phyloP scores from a whole-genome alignment of 83 land plant genomes.

The Picea abies region DNA sequence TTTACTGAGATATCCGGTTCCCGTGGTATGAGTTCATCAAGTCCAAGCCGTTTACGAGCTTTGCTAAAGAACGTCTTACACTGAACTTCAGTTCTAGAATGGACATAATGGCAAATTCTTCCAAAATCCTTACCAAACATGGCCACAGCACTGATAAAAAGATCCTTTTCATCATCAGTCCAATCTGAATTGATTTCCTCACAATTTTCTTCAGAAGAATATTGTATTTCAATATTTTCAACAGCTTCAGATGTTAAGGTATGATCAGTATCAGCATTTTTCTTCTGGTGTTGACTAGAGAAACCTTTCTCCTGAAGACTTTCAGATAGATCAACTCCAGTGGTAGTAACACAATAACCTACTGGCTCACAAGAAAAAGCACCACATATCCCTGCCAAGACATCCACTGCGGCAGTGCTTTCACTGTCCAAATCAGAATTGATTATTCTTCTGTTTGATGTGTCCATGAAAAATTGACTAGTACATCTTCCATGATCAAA shows the following conservation, averaged over 20 bases:
- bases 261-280: constrained; percentile 4
- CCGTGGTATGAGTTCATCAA: neutral
- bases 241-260: constrained; percentile 36
- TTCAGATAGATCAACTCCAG: constrained; percentile 42
- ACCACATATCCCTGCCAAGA: constrained; percentile 58
- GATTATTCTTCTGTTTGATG: constrained; percentile 15
- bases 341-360: constrained; percentile 57
- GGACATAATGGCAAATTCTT: constrained; percentile 56
- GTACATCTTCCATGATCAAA: constrained; percentile 7
- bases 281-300: constrained; percentile 16
- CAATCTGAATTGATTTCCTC: constrained; percentile 68
- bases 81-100: constrained; percentile 74
- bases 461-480: constrained; percentile 12
- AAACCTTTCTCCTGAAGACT: constrained; percentile 23
- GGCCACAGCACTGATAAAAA: constrained; percentile 68
- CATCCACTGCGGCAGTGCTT: constrained; percentile 53
- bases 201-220: constrained; percentile 61
- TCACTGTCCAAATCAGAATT: constrained; percentile 30
- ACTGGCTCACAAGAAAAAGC: constrained; percentile 61
- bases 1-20: neutral
- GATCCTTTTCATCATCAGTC: constrained; percentile 83
- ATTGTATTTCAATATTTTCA: constrained; percentile 43
- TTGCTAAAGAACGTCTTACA: constrained; percentile 21
- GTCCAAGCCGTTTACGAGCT: neutral
- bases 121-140: constrained; percentile 85